Percentiles rank a stretch among this genome's conserved stretches.
Evolutionary conservation across 768 basidiomycete genomes (phyloP).

Genomic region (Daedaleopsis sinensis): DNA sequence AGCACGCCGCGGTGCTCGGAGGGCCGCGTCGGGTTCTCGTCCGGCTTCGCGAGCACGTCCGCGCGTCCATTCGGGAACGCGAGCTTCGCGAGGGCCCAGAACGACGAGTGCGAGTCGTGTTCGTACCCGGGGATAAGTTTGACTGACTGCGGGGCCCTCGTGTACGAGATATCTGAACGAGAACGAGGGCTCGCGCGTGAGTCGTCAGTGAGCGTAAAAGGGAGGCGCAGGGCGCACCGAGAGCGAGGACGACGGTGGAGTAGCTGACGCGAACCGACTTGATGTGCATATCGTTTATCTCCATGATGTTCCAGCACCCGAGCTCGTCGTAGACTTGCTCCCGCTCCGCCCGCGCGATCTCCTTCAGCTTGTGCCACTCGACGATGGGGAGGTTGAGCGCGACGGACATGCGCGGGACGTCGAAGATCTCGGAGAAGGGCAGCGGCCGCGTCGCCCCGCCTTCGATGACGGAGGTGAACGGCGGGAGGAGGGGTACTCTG

Average conservation of each 20-base stretch:
- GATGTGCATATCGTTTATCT: conserved; percentile 22
- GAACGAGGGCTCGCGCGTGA: not conserved
- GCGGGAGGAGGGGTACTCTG: conserved; percentile 41
- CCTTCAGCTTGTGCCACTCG: conserved; percentile 45
- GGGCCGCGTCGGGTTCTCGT: conserved; percentile 21
- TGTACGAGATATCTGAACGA: conserved; percentile 36
- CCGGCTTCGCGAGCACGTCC: conserved; percentile 17
- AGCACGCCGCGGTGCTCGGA: conserved; percentile 21
- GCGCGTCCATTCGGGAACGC: conserved; percentile 31
- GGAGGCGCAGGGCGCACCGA: conserved; percentile 26
- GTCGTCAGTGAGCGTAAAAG: not conserved
- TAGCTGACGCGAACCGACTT: conserved; percentile 26
- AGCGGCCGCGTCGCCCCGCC: conserved; percentile 27
- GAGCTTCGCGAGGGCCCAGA: conserved; percentile 34
- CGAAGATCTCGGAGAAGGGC: conserved; percentile 42
- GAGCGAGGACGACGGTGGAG: conserved; percentile 21
- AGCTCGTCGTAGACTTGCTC: conserved; percentile 31
- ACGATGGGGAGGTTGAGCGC: conserved; percentile 34
- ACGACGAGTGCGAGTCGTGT: conserved; percentile 33
- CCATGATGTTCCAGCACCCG: conserved; percentile 46
- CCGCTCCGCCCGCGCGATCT: conserved; percentile 18
- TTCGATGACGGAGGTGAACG: conserved; percentile 40
- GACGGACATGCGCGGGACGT: conserved; percentile 34
- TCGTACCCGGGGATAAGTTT: conserved; percentile 31
- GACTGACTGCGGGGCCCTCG: conserved; percentile 30